phyloP scores from a whole-genome alignment of 2,329 filamentous ascomycete species.

The Trichophyton simii region DNA sequence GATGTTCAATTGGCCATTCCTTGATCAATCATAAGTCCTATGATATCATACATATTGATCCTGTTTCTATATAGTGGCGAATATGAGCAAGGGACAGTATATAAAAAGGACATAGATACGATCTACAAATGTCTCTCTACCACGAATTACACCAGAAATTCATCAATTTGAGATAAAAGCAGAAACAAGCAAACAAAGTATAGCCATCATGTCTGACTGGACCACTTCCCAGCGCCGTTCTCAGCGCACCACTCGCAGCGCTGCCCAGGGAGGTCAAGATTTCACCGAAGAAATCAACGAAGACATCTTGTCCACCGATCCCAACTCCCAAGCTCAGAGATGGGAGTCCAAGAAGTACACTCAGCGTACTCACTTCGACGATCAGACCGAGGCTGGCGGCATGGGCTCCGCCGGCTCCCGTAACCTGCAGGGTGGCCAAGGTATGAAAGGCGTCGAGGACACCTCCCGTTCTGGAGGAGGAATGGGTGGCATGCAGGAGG shows the following conservation, averaged over 20 bases:
- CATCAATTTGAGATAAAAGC: neutral
- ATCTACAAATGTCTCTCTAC: neutral
- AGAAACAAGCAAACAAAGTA: neutral
- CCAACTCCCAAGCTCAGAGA: constrained; percentile 4
- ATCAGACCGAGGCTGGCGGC: neutral
- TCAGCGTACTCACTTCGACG: neutral
- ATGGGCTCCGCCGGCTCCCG: neutral
- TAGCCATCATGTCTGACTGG: constrained; percentile 11
- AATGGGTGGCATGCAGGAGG: neutral
- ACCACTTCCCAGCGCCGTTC: constrained; percentile 5
- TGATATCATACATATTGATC: neutral
- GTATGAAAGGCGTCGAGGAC: constrained; percentile 1
- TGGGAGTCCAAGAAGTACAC: constrained; percentile 7
- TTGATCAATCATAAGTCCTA: neutral
- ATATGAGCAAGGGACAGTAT: neutral
- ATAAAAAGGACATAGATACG: neutral
- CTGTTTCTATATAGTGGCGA: neutral
- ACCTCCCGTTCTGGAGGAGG: neutral
- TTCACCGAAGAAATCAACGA: constrained; percentile 5
- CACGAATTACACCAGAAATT: neutral
- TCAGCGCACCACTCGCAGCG: constrained; percentile 2
- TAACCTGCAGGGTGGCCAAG: neutral
- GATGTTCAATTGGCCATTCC: neutral
- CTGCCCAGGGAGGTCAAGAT: constrained; percentile 4
- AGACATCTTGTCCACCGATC: neutral